phyloP scores from a whole-genome alignment of 31 red algal species.

The Asparagopsis taxiformis region DNA sequence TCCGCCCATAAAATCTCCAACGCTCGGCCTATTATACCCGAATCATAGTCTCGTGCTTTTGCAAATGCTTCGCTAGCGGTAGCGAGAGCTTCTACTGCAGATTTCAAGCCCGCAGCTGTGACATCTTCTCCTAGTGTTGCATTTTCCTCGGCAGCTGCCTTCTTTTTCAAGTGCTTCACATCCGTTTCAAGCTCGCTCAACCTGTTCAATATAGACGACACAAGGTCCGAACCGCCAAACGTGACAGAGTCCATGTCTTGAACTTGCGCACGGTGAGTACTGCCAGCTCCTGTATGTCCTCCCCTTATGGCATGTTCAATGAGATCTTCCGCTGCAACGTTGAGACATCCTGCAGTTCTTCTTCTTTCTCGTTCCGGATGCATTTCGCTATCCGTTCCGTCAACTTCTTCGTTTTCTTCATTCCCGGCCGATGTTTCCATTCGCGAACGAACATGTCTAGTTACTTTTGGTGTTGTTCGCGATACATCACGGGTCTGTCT shows the following conservation, averaged over 20 bases:
- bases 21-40: constrained; percentile 11
- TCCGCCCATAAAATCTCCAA: constrained; percentile 24
- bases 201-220: constrained; percentile 28
- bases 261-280: background rate
- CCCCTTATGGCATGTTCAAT: constrained; percentile 13
- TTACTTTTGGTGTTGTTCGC: background rate
- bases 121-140: constrained; percentile 25
- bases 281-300: background rate
- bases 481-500: background rate
- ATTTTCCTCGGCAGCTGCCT: constrained; percentile 5
- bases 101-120: constrained; percentile 31
- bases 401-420: background rate
- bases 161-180: background rate
- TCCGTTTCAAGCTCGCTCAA: constrained; percentile 22
- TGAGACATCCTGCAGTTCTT: constrained; percentile 1
- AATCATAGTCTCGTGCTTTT: constrained; percentile 21
- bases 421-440: background rate
- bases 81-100: constrained; percentile 38
- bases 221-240: constrained; percentile 5
- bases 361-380: constrained; percentile 10
- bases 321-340: constrained; percentile 18
- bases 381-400: constrained; percentile 34
- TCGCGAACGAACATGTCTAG: constrained; percentile 1
- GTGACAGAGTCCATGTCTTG: constrained; percentile 6
- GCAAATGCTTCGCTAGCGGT: constrained; percentile 17